Conservation (phyloP, 2,329 filamentous ascomycete genomes). For the Fonsecaea monophora region DNA sequence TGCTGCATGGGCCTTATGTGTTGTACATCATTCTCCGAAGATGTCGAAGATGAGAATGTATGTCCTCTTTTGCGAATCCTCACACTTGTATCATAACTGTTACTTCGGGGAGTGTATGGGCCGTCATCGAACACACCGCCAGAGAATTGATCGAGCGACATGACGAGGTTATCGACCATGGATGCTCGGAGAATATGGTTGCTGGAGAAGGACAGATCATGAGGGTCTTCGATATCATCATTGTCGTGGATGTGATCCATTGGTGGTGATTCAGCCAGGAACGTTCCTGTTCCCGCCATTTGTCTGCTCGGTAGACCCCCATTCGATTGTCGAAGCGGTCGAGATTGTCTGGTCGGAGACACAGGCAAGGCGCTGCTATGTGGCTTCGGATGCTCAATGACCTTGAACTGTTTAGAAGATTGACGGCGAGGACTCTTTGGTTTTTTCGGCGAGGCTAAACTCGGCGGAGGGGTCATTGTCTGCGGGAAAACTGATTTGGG, state of each 20-base stretch:
- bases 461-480: slow-evolving; percentile 15
- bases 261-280: slow-evolving; percentile 30
- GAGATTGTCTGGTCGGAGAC: slow-evolving; percentile 19
- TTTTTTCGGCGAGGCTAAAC: slow-evolving; percentile 24
- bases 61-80: slow-evolving; percentile 60
- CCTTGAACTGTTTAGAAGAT: slow-evolving; percentile 14
- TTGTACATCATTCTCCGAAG: slow-evolving; percentile 60
- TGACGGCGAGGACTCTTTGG: slow-evolving; percentile 24
- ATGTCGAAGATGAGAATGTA: slow-evolving; percentile 66
- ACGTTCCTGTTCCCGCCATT: slow-evolving; percentile 30
- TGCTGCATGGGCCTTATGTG: slow-evolving; percentile 47
- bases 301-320: slow-evolving; percentile 11
- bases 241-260: slow-evolving; percentile 26
- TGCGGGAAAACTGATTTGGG: neutral
- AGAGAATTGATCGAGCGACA: slow-evolving; percentile 86
- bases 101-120: slow-evolving; percentile 29
- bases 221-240: slow-evolving; percentile 65
- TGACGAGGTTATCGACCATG: slow-evolving; percentile 92
- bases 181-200: slow-evolving; percentile 83
- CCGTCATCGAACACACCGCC: slow-evolving; percentile 44
- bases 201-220: slow-evolving; percentile 83
- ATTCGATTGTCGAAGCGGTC: slow-evolving; percentile 15
- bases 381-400: slow-evolving; percentile 5
- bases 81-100: slow-evolving; percentile 38
- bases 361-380: slow-evolving; percentile 21